Evolutionary conservation across 495 filamentous ascomycete genomes (phyloP).

Genomic region (Chaetomium fimeti): DNA sequence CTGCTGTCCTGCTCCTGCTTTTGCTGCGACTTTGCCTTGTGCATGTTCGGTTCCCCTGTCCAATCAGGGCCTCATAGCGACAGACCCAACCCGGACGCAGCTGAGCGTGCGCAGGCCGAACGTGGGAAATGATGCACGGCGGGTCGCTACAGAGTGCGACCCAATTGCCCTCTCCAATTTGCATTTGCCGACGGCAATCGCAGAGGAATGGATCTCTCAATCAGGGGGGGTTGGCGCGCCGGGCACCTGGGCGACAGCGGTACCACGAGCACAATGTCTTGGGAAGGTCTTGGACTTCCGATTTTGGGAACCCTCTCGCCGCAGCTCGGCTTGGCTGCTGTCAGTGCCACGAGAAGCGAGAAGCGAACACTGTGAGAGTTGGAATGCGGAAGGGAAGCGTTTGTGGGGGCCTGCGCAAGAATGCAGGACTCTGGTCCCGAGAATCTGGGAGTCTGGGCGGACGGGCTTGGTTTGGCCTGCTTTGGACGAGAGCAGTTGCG

Average conservation of each 20-base stretch:
- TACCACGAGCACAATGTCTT: background rate
- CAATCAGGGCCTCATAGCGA: background rate
- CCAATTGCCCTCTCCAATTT: background rate
- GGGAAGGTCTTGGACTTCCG: background rate
- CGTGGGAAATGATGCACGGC: conserved; percentile 11
- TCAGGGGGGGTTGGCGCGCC: background rate
- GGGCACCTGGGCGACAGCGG: background rate
- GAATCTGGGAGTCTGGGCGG: conserved; percentile 15
- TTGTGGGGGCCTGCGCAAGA: conserved; percentile 19
- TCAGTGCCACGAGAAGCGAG: no score
- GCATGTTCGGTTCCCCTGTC: background rate
- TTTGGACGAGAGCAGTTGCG: background rate
- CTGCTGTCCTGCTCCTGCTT: background rate
- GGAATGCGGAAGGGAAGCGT: background rate
- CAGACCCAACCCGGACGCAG: background rate
- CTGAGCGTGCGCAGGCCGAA: background rate
- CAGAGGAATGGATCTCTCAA: no score
- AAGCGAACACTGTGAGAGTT: background rate
- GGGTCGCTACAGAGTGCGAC: background rate
- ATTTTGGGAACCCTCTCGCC: background rate
- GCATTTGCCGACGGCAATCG: conserved; percentile 11
- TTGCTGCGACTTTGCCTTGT: background rate
- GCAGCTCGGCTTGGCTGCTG: background rate
- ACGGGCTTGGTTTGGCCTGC: background rate
- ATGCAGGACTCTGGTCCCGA: conserved; percentile 9